Percentiles rank a stretch among this genome's conserved stretches.
Conservation (phyloP, 208 protist species). For the Porcisia deanei region DNA sequence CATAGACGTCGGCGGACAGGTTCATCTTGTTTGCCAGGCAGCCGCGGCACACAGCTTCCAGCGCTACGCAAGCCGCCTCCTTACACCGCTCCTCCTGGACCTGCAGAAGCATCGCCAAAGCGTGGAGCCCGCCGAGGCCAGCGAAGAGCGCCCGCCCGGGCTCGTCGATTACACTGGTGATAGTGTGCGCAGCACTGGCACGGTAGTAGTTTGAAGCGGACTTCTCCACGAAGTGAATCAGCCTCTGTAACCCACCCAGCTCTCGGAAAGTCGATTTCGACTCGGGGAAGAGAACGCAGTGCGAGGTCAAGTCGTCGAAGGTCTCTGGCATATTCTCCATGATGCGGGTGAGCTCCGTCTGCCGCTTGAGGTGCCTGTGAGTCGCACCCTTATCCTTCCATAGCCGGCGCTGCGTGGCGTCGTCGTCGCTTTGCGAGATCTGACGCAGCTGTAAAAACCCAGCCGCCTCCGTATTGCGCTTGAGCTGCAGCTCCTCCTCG, state of each 20-base stretch:
- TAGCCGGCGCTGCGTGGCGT: constrained; percentile 13
- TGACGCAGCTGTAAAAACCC: constrained; percentile 84
- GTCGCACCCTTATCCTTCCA: constrained; percentile 19
- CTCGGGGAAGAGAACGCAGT: constrained; percentile 88
- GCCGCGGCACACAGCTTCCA: constrained; percentile 85
- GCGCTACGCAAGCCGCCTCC: constrained; percentile 83
- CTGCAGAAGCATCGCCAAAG: constrained; percentile 68
- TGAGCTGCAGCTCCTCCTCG: constrained; percentile 76
- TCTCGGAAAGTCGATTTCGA: constrained; percentile 84
- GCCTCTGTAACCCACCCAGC: constrained; percentile 76
- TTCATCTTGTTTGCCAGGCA: constrained; percentile 71
- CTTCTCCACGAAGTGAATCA: constrained; percentile 84
- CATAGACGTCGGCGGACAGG: constrained; percentile 61
- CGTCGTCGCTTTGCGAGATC: constrained; percentile 57
- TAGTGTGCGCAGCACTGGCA: constrained; percentile 85
- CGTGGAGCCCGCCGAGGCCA: constrained; percentile 68
- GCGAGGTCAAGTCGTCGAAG: constrained; percentile 91
- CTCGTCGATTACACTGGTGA: constrained; percentile 89
- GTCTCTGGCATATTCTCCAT: constrained; percentile 90
- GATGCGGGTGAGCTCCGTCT: constrained; percentile 88
- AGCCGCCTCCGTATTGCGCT: constrained; percentile 55
- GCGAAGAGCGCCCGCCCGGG: constrained; percentile 63
- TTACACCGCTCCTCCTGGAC: constrained; percentile 92
- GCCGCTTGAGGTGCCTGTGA: constrained; percentile 71
- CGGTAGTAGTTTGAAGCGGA: constrained; percentile 85